phyloP scores from a whole-genome alignment of 2,329 filamentous ascomycete genomes.

The Microcyclosporella mali region DNA sequence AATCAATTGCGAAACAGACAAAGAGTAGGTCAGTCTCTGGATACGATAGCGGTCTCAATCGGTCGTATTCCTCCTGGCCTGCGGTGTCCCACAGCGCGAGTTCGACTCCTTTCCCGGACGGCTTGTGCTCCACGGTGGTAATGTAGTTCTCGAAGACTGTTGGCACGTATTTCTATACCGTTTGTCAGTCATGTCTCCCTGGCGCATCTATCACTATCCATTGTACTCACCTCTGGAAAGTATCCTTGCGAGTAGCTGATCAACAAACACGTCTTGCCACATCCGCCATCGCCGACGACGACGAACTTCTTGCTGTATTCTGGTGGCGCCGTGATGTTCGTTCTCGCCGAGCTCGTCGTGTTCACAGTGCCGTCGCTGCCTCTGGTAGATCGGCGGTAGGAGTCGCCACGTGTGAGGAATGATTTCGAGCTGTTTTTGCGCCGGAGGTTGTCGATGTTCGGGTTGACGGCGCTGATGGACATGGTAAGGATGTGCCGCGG shows the following conservation, averaged over 20 bases:
- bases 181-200: conserved; percentile 13
- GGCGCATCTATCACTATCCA: neutral
- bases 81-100: conserved; percentile 97
- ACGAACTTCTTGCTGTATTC: conserved; percentile 99
- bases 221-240: conserved; percentile 78
- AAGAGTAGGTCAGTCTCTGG: conserved; percentile 97
- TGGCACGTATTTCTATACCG: conserved; percentile 88
- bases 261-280: conserved; percentile 95
- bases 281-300: conserved; percentile 94
- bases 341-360: conserved; percentile 69
- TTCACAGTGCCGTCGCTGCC: conserved; percentile 84
- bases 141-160: conserved; percentile 99
- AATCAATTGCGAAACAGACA: conserved; percentile 98
- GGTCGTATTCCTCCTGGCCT: conserved; percentile 97
- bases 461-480: conserved; percentile 32
- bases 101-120: conserved; percentile 89
- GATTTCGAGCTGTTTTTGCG: conserved; percentile 46
- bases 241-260: conserved; percentile 99
- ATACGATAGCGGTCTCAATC: conserved; percentile 89
- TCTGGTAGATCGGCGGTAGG: conserved; percentile 35
- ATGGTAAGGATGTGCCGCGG: conserved; percentile 16
- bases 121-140: conserved; percentile 84
- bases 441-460: conserved; percentile 51
- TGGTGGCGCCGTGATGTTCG: conserved; percentile 82
- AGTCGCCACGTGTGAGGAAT: conserved; percentile 30